Conservation (phyloP, 345 rosid species). For the Sisymbrium altissimum region DNA sequence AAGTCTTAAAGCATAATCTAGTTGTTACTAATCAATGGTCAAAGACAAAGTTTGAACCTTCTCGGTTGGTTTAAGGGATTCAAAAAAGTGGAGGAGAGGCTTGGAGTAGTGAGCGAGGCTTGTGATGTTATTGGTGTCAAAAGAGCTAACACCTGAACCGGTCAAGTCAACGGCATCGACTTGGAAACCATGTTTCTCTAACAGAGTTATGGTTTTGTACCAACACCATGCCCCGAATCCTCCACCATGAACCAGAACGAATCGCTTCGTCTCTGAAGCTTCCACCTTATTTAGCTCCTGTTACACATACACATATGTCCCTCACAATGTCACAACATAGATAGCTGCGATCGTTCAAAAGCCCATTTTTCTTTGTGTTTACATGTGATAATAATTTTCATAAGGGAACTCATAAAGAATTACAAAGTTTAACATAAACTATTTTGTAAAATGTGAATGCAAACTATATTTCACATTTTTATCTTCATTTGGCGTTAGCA, state of each 20-base stretch:
- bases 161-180: slow-evolving; percentile 65
- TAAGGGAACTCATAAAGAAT: too few relatives aligned
- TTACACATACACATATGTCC: neutral
- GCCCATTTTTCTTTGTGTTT: neutral
- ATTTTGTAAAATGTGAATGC: neutral
- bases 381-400: neutral
- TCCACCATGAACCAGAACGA: slow-evolving; percentile 79
- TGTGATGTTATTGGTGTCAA: slow-evolving; percentile 55
- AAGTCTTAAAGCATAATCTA: neutral
- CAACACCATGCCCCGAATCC: slow-evolving; percentile 94
- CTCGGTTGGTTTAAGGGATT: slow-evolving; percentile 62
- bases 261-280: slow-evolving; percentile 47
- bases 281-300: slow-evolving; percentile 37
- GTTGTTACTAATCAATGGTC: neutral
- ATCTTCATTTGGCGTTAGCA: neutral
- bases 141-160: slow-evolving; percentile 54
- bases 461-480: neutral
- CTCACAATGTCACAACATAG: slow-evolving; percentile 9
- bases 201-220: slow-evolving; percentile 70
- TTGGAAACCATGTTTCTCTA: slow-evolving; percentile 51
- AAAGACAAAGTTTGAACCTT: slow-evolving; percentile 49
- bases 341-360: neutral
- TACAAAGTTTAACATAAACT: neutral
- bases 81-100: slow-evolving; percentile 74
- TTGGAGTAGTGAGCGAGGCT: slow-evolving; percentile 80